These are phyloP conservation scores for Rhodomyrtus tomentosa DNA, from an alignment of 345 rosid species.

Conservation along the genomic window DNA sequence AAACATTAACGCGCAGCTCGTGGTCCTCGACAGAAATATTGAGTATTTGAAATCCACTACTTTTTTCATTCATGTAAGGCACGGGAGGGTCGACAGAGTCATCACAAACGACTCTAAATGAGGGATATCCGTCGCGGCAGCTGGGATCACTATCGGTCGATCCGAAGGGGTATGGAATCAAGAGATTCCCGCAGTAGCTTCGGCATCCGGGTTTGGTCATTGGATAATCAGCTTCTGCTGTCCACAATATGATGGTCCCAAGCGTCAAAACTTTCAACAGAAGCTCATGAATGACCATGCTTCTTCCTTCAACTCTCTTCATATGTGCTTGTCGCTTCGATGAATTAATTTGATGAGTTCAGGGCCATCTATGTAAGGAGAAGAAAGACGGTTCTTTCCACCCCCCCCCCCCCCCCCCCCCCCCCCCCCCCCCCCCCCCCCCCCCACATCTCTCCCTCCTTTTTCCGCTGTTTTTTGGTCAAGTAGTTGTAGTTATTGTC, in stretches of 20 bases:
- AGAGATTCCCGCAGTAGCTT: not conserved
- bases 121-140: fast-evolving
- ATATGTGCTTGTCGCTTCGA: not conserved
- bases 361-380: not conserved
- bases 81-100: not conserved
- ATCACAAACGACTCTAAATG: fast-evolving
- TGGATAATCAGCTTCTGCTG: not conserved
- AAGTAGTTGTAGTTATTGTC: too few species aligned
- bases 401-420: too few species aligned
- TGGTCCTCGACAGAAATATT: not conserved
- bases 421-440: too few species aligned
- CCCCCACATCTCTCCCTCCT: too few species aligned
- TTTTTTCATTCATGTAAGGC: not conserved
- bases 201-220: not conserved
- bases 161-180: not conserved
- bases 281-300: too few species aligned
- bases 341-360: not conserved
- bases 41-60: not conserved
- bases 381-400: not conserved
- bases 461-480: too few species aligned
- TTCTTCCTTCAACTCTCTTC: too few species aligned
- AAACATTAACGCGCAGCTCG: not conserved
- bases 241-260: not conserved
- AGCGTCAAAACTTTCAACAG: not conserved
- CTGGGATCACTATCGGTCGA: not conserved